These are phyloP conservation scores for Colletotrichum orbiculare DNA, from an alignment of 2,329 filamentous ascomycete genomes.

Conservation along the genomic window DNA sequence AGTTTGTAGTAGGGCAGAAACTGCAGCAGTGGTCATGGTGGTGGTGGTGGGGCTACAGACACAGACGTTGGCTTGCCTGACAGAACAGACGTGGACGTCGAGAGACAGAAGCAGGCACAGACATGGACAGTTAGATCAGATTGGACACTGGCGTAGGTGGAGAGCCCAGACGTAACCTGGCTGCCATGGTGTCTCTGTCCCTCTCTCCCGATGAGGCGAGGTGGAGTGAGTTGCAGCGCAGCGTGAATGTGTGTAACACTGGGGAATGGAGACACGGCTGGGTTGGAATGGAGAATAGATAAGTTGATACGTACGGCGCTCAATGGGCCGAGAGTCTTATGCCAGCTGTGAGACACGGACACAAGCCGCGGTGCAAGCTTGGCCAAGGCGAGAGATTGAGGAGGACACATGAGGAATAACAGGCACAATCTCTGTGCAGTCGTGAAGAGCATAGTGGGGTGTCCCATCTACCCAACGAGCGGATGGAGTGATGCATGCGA, in stretches of 20 bases:
- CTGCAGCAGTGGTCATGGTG: constrained; percentile 22
- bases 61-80: not conserved
- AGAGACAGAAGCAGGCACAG: not conserved
- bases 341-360: constrained; percentile 33
- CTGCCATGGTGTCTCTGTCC: not conserved
- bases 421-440: constrained; percentile 16
- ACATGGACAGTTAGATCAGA: no score
- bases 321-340: constrained; percentile 22
- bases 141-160: no score
- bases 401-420: no score
- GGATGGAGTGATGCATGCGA: constrained; percentile 20
- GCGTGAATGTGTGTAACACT: constrained; percentile 33
- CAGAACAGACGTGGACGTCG: constrained; percentile 8
- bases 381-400: not conserved
- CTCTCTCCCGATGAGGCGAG: not conserved
- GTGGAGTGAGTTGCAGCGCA: not conserved
- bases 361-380: constrained; percentile 27
- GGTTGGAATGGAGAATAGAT: constrained; percentile 35
- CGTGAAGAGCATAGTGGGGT: no score
- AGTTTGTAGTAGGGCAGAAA: constrained; percentile 4
- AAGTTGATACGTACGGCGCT: constrained; percentile 24
- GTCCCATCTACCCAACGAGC: constrained; percentile 7
- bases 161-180: not conserved
- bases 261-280: constrained; percentile 30
- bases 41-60: constrained; percentile 26